Percentiles rank a stretch among this genome's conserved stretches.
These are phyloP conservation scores for Limnanthes douglasii DNA, from an alignment of 345 rosid species.

Conservation along the genomic window DNA sequence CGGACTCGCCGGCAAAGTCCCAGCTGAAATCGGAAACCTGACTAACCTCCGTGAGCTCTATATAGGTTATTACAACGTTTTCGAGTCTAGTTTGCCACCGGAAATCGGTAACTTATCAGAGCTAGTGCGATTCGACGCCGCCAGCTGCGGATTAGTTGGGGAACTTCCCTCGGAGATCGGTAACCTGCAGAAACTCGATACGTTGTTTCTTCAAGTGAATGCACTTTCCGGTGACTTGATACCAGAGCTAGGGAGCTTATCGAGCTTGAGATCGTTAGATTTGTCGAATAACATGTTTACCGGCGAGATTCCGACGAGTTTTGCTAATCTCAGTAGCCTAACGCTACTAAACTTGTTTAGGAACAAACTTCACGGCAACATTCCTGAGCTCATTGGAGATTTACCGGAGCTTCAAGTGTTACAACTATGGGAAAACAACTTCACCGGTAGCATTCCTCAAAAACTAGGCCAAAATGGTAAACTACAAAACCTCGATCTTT, in stretches of 20 bases:
- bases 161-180: slow-evolving; percentile 46
- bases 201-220: slow-evolving; percentile 71
- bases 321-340: slow-evolving; percentile 34
- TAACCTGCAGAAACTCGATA: slow-evolving; percentile 55
- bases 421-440: slow-evolving; percentile 81
- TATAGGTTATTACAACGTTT: slow-evolving; percentile 67
- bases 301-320: slow-evolving; percentile 53
- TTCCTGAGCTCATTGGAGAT: slow-evolving; percentile 61
- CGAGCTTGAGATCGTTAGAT: slow-evolving; percentile 64
- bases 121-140: slow-evolving; percentile 56
- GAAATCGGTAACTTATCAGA: slow-evolving; percentile 62
- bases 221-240: slow-evolving; percentile 40
- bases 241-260: slow-evolving; percentile 32
- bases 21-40: slow-evolving; percentile 60
- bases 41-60: slow-evolving; percentile 43
- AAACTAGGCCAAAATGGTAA: slow-evolving; percentile 44
- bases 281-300: slow-evolving; percentile 61
- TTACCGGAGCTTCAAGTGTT: slow-evolving; percentile 57
- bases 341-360: slow-evolving; percentile 60
- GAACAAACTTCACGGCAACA: slow-evolving; percentile 56
- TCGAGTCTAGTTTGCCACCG: slow-evolving; percentile 42
- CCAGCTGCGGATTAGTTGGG: slow-evolving; percentile 44
- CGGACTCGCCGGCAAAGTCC: slow-evolving; percentile 49
- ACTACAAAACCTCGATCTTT: slow-evolving; percentile 39
- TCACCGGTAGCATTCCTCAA: slow-evolving; percentile 56